Percentiles rank a stretch among this genome's conserved stretches.
Conservation (phyloP, 2,329 filamentous ascomycete species). For the Scedosporium minutisporum region DNA sequence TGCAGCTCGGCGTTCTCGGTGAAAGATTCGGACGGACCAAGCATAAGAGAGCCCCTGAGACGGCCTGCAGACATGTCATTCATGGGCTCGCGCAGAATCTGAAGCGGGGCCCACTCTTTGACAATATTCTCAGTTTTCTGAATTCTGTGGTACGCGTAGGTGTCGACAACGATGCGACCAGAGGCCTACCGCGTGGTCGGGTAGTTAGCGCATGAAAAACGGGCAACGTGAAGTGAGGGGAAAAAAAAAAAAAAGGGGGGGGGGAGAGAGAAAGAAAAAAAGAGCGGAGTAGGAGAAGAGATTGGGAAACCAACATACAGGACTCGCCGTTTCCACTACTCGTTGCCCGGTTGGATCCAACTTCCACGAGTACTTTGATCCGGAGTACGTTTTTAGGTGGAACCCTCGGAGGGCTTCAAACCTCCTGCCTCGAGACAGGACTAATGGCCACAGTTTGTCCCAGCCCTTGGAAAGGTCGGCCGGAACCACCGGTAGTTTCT, state of each 20-base stretch:
- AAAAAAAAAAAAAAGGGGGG: no score
- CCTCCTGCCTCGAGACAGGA: not conserved
- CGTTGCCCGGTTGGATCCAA: not conserved
- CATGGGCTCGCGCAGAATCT: not conserved
- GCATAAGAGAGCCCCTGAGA: no score
- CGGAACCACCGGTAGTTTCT: not conserved
- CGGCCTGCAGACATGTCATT: not conserved
- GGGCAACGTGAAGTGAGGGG: no score
- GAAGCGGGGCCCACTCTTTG: not conserved
- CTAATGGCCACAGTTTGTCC: not conserved
- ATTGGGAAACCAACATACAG: not conserved
- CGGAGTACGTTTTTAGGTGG: not conserved
- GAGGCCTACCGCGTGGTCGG: not conserved
- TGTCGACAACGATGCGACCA: not conserved
- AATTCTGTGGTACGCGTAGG: not conserved
- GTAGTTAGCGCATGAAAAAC: no score
- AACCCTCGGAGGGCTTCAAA: not conserved
- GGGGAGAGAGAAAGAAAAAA: not conserved
- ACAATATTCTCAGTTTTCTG: not conserved
- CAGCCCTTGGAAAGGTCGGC: not conserved
- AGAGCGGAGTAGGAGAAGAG: not conserved
- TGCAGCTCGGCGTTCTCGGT: no score
- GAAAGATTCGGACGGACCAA: no score
- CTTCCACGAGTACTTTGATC: not conserved
- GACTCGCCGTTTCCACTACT: not conserved